A percentile compares a stretch with the other conserved stretches of the same genome.
phyloP scores from a whole-genome alignment of 129 eudicot species.

The Arctium lappa region DNA sequence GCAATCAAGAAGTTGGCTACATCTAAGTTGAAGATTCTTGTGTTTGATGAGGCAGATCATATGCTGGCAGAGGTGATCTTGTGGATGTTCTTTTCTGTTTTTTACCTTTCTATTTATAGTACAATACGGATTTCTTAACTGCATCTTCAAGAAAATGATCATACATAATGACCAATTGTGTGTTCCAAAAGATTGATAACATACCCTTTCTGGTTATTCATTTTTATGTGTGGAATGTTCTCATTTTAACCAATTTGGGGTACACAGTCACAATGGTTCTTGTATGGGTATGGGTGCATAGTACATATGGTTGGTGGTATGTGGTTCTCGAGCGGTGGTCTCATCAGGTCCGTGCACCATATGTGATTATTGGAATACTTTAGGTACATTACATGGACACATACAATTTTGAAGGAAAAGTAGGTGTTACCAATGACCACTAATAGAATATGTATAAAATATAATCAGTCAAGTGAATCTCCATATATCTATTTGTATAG shows the following conservation, averaged over 20 bases:
- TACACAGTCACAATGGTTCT: background rate
- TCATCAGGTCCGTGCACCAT: background rate
- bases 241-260: background rate
- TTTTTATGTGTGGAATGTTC: background rate
- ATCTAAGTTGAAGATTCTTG: constrained; percentile 72
- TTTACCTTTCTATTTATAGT: constrained; percentile 7
- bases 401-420: background rate
- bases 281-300: constrained; percentile 1
- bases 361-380: background rate
- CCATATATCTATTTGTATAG: background rate
- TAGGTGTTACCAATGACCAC: background rate
- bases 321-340: background rate
- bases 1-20: constrained; percentile 54
- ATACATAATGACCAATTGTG: background rate
- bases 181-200: background rate
- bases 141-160: background rate
- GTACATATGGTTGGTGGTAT: background rate
- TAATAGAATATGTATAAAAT: background rate
- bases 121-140: background rate
- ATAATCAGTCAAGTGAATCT: background rate
- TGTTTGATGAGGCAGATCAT: constrained; percentile 94
- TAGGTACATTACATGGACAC: background rate
- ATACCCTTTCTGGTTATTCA: background rate
- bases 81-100: background rate
- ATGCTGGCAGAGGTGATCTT: constrained; percentile 75